Evolutionary conservation across 2,329 filamentous ascomycete genomes (phyloP).

Genomic region (Aaosphaeria pasadenensis): DNA sequence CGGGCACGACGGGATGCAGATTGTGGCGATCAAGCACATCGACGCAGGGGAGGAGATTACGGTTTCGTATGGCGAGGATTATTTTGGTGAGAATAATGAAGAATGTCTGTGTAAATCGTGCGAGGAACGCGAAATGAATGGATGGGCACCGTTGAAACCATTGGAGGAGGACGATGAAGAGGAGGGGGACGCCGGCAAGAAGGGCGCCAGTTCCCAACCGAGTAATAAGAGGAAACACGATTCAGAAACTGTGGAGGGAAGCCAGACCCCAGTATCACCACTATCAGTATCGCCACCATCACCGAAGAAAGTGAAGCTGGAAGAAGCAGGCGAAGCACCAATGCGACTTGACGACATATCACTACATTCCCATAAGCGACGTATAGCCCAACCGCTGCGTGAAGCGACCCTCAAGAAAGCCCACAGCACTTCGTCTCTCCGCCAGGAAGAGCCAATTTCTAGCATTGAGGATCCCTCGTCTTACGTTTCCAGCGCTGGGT

Average conservation of each 20-base stretch:
- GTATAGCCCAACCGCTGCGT: conserved; percentile 14
- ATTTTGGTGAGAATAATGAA: conserved; percentile 92
- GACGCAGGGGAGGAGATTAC: conserved; percentile 91
- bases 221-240: conserved; percentile 24
- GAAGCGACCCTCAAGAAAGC: conserved; percentile 28
- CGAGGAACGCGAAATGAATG: conserved; percentile 71
- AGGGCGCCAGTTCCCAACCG: conserved; percentile 7
- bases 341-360: background rate
- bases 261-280: no score
- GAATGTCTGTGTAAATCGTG: conserved; percentile 92
- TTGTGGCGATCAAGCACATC: conserved; percentile 80
- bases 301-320: conserved; percentile 12
- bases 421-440: conserved; percentile 28
- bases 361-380: conserved; percentile 12
- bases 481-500: conserved; percentile 14
- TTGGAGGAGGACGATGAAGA: conserved; percentile 39
- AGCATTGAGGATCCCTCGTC: conserved; percentile 29
- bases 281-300: background rate
- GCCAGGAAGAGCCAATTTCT: conserved; percentile 26
- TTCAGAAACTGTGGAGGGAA: conserved; percentile 11
- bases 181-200: conserved; percentile 30
- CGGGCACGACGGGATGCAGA: conserved; percentile 83
- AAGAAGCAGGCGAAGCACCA: conserved; percentile 1
- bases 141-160: conserved; percentile 63
- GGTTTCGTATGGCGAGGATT: conserved; percentile 91